Evolutionary conservation across 2,329 filamentous ascomycete genomes (phyloP), one percentile per base, ranked within the genome.

Genomic region (Clonostachys solani): DNA sequence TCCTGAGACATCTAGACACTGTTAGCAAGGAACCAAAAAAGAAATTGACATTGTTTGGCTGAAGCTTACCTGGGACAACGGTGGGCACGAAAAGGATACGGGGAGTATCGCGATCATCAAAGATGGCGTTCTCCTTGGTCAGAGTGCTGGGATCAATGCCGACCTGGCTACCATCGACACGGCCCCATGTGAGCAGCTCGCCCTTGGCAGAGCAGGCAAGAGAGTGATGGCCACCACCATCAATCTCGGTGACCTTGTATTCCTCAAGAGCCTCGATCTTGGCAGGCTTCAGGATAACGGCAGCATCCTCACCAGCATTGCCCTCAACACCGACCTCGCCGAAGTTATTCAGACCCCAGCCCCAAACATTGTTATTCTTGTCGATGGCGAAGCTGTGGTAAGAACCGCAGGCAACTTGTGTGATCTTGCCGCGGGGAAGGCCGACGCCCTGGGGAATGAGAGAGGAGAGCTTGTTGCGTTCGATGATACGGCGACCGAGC

Each of bases 271-370:
- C 77, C 9, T 80, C 68, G 23, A 96, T 80, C 45, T 86, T 70
- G 40, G 79, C 81, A 4, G 90, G 87, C 54, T 81, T 79, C n/a
- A 87, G 76, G 44, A 95, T 78, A 51, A 86, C 88, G 46, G 83
- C 84, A 29, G 80, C 78, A 16, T 74, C 66, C 50, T 67, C 63
- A 17, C 71, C 64, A 35, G 69, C 72, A 49, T 87, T 77, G 45
- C 77, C 72, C 44, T 73, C 73, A 45, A 87, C 81, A 5, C 71
- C 89, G 15, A 87, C 88, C 69, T 95, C 86, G 52, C 86, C 87
- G 65, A 88, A 95, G 67, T 87, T 91, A 75, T 95, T 95, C 33
- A 92, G 73, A 19, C 91, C 90, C 89, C 90, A 95, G 1, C 84
- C 80, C 67, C 83, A 94, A 33, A 92, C 85, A 33, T 80, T 75